Conservation (phyloP, 345 rosid genomes). For the Arabidopsis thaliana region TAIR10.1 NC_003070.9:26747501-26748000, state of each 20-base stretch:
- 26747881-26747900: neutral
- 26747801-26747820: constrained; percentile 8
- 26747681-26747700: constrained; percentile 32
- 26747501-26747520: constrained; percentile 27
- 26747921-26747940: too few relatives aligned
- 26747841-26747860: constrained; percentile 5
- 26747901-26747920: too few relatives aligned
- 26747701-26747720: constrained; percentile 25
- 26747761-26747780: constrained; percentile 9
- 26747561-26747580: constrained; percentile 43
- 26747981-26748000: too few relatives aligned
- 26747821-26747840: neutral
- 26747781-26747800: constrained; percentile 30
- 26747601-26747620: constrained; percentile 5
- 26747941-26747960: too few relatives aligned
- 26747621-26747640: neutral
- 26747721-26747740: constrained; percentile 32
- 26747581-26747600: constrained; percentile 44
- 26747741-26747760: constrained; percentile 22
- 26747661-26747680: constrained; percentile 30
- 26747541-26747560: constrained; percentile 43
- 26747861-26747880: neutral
- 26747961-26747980: too few relatives aligned
- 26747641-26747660: constrained; percentile 13
- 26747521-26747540: constrained; percentile 27